Base-by-base conservation (phyloP, 2,329 filamentous ascomycete genomes). In the Ophiosphaerella narmari region DNA sequence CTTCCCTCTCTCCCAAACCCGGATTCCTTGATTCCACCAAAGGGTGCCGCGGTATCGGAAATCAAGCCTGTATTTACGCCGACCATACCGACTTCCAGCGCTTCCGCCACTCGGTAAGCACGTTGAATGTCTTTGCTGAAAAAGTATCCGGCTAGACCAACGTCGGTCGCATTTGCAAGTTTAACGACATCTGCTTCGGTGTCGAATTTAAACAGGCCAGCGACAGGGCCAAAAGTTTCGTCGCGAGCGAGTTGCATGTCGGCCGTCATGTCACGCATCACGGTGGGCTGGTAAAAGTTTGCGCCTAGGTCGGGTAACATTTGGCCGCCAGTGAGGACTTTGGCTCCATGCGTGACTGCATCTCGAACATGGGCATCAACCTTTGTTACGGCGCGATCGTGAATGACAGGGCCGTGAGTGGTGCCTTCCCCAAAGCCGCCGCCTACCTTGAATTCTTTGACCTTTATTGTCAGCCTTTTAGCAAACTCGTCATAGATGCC, bases 141-240 rank as follows among this genome's bases (percentile, higher is more conserved):
- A 78, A 99, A 96, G 77, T 97, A 97, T 1, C 90, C 93, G 0
- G 93, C 94, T 32, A 99, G 81, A 1, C 94, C 94, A 33, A 97
- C 92, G 44, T 93, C 86, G 1, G 90, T 80, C 36, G 78, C 75
- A 74, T 99, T 99, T 4, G 94, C 93, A 59, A 93, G 76, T 55
- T 83, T 80, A 26, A 97, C 85, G 5, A 96, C 94, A 66, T 97
- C 92, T 45, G 88, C 86, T 75, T 97, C 94, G 0, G 87, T 91
- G 39, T 90, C 83, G 69, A 97, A 99, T 41, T 86, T 82, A 79
- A 97, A 97, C 12, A 97, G 75, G 0, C 89, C 93, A 0, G 92
- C 93, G 0, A 97, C 89, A 2, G 94, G 94, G 0, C 94, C 94
- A 70, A 99, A 99, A 0, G 93, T 99, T 79, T 99, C 94, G 74